Evolutionary conservation across 345 rosid species (phyloP), one percentile per base, ranked within the genome.

Genomic region (Murraya koenigii): DNA sequence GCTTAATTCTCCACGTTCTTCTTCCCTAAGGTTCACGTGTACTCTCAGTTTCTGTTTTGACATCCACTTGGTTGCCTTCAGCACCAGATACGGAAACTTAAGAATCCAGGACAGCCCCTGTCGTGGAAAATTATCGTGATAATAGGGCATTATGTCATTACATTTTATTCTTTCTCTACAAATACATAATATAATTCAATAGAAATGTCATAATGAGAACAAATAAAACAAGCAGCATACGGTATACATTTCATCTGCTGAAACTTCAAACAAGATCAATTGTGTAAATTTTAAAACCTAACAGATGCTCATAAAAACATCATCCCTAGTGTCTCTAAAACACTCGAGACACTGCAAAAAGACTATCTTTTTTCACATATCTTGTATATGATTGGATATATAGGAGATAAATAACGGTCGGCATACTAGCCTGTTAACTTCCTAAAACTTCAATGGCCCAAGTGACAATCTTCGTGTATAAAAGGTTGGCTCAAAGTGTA

Each of bases 41-140:
- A 80, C 79, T 78, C 47, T 75, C 85, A 76, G 79, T 84, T 72
- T 90, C 90, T 78, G 95, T 78, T 86, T 96, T 96, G 75, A 82
- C 78, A 84, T 90, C 95, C 70, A 75, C 82, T 25, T 87, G 93
- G 78, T 91, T 91, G 77, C 91, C 94, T 35, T 91, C 94, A 69
- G 41, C 81, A 76, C 95, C 95, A 79, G 94, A 71, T 75, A 90
- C 84, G 78, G 91, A 90, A 81, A 96, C 97, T 85, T 96, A 74
- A 25, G 59, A 71, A 70, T 25, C 22, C 4, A 72, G 52, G 65
- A 23, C n/a, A 23, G 3, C 8, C 17, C 36, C 65, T n/a, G 15
- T 15, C 23, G 10, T 7, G 30, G 3, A 35, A 32, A 65, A 25
- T 15, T 32, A 32, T 19, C 25, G 11, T 1, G 39, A 55, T 52